Percentiles rank a stretch among this genome's conserved stretches.
These are phyloP conservation scores for Tubosaeta sp. DNA, from an alignment of 768 basidiomycete species.

Conservation along the genomic window DNA sequence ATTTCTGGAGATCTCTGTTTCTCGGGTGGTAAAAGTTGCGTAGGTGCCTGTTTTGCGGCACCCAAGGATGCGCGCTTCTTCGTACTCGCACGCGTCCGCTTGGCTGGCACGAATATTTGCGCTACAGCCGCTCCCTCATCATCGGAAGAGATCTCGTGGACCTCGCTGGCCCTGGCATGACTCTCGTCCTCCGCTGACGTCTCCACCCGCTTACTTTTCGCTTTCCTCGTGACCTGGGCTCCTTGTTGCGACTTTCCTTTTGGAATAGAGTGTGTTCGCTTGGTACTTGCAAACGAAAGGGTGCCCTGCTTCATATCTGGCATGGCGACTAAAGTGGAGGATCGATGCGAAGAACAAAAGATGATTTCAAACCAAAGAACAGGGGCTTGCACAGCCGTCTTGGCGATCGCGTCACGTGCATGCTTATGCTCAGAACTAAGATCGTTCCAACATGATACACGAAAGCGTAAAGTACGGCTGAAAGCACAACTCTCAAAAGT, in stretches of 20 bases:
- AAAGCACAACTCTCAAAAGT: conserved; percentile 9
- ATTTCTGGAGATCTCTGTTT: conserved; percentile 5
- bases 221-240: conserved; percentile 3
- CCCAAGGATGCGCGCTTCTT: conserved; percentile 10
- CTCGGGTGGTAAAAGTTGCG: conserved; percentile 7
- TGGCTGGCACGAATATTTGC: conserved; percentile 13
- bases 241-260: conserved; percentile 18
- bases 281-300: conserved; percentile 42
- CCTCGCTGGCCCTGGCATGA: background rate
- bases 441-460: background rate
- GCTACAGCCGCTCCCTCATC: conserved; percentile 10
- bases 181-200: background rate
- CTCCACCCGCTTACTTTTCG: conserved; percentile 3
- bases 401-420: conserved; percentile 8
- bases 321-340: conserved; percentile 2
- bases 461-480: background rate
- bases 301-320: conserved; percentile 41
- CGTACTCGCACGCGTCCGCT: conserved; percentile 26
- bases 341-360: background rate
- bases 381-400: conserved; percentile 14
- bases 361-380: conserved; percentile 3
- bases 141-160: conserved; percentile 19
- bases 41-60: background rate
- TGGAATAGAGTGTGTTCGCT: conserved; percentile 36
- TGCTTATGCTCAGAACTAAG: background rate